Percentiles rank a stretch among this genome's conserved stretches.
Conservation (phyloP, 2,329 filamentous ascomycete genomes). For the Fusarium pseudoanthophilum region DNA sequence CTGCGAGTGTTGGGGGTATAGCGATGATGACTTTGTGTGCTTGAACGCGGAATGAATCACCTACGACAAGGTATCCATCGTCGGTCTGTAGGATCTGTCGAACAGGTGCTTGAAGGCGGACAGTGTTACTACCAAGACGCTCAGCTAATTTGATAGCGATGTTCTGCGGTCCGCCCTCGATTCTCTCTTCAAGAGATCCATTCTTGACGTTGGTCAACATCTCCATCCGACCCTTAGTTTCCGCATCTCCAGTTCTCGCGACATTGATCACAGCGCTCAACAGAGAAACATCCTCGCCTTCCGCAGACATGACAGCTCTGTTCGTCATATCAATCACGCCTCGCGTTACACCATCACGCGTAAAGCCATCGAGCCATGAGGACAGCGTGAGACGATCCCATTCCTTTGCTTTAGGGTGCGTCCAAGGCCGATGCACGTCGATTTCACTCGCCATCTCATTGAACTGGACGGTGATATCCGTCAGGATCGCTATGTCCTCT, state of each 20-base stretch:
- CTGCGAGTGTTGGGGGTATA: fast-evolving
- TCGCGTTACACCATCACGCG: not conserved
- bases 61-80: fast-evolving
- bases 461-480: not conserved
- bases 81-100: not conserved
- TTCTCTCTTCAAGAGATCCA: not conserved
- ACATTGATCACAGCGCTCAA: not conserved
- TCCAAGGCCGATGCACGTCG: not conserved
- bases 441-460: not conserved
- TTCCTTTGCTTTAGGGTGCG: not conserved
- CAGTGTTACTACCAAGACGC: fast-evolving
- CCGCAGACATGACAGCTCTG: not conserved
- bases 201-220: not conserved
- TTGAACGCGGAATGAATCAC: not conserved
- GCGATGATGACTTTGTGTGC: not conserved
- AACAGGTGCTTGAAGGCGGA: not conserved
- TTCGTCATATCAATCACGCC: not conserved
- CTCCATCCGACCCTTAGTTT: not conserved
- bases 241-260: too few relatives aligned
- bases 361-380: not conserved
- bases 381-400: not conserved
- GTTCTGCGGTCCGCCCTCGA: not conserved
- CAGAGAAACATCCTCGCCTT: not conserved
- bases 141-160: not conserved
- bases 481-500: not conserved